These are phyloP conservation scores for Lipomyces yamadae DNA, from an alignment of 805 yeast genomes.

Conservation along the genomic window DNA sequence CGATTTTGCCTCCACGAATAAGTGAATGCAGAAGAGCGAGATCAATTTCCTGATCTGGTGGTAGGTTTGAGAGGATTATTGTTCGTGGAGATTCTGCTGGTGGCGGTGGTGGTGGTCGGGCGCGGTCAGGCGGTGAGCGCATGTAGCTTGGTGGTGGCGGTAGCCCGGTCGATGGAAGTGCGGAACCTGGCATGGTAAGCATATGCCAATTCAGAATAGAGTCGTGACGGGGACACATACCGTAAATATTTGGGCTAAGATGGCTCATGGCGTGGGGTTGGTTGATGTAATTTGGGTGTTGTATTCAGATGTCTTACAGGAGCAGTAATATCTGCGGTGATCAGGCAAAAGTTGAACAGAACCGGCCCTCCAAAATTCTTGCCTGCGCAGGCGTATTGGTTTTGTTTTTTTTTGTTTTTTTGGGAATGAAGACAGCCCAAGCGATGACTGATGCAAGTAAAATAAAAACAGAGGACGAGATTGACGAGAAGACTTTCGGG, in stretches of 20 bases:
- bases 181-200: neutral
- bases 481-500: neutral
- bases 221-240: neutral
- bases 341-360: neutral
- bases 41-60: conserved; percentile 33
- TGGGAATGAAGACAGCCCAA: neutral
- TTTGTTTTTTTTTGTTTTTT: no score
- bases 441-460: neutral
- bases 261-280: neutral
- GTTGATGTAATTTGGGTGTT: neutral
- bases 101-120: neutral
- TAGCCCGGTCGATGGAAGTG: neutral
- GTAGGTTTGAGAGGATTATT: conserved; percentile 31
- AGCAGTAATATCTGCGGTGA: neutral
- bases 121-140: conserved; percentile 9
- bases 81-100: conserved; percentile 16
- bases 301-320: conserved; percentile 2
- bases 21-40: conserved; percentile 32
- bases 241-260: conserved; percentile 5
- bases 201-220: neutral
- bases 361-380: neutral
- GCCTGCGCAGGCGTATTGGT: neutral
- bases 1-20: conserved; percentile 33
- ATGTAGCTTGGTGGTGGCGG: neutral
- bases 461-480: neutral